Percentiles rank a stretch among this genome's conserved stretches.
Evolutionary conservation across 2,329 filamentous ascomycete species (phyloP).

Genomic region (Ascochyta clinopodiicola): DNA sequence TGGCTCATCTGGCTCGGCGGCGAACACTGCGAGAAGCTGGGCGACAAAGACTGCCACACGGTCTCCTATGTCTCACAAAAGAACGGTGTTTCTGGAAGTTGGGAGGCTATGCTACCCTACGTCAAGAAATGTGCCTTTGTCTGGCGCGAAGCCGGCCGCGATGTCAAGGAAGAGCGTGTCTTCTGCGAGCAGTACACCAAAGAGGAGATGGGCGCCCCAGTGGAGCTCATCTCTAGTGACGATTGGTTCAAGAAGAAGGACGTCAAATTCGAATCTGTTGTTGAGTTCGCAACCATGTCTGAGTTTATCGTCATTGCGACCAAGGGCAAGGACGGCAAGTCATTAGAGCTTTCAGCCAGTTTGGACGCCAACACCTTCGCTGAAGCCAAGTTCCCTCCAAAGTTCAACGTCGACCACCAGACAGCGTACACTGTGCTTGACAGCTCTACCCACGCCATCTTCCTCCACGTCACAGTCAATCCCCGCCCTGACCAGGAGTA

Average conservation of each 20-base stretch:
- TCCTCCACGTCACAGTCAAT: slow-evolving; percentile 88
- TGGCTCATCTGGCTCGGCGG: slow-evolving; percentile 91
- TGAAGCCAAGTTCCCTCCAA: slow-evolving; percentile 81
- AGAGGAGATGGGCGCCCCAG: slow-evolving; percentile 67
- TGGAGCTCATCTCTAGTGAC: slow-evolving; percentile 77
- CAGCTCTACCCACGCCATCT: slow-evolving; percentile 92
- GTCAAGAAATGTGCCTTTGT: slow-evolving; percentile 89
- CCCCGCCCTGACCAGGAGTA: slow-evolving; percentile 69
- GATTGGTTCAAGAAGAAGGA: slow-evolving; percentile 76
- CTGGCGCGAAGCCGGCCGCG: slow-evolving; percentile 62
- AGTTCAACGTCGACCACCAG: slow-evolving; percentile 79
- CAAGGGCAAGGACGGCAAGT: slow-evolving; percentile 67
- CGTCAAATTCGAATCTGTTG: slow-evolving; percentile 72
- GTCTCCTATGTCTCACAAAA: slow-evolving; percentile 80
- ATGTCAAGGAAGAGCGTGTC: slow-evolving; percentile 68
- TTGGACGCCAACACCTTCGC: slow-evolving; percentile 85
- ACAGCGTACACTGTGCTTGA: slow-evolving; percentile 91
- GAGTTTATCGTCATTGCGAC: slow-evolving; percentile 94
- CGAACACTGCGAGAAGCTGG: slow-evolving; percentile 67
- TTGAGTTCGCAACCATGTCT: slow-evolving; percentile 90
- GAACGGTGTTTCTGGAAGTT: slow-evolving; percentile 69
- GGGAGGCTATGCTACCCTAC: slow-evolving; percentile 76
- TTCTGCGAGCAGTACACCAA: slow-evolving; percentile 70
- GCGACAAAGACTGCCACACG: slow-evolving; percentile 66
- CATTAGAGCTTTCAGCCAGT: slow-evolving; percentile 79